Evolutionary conservation across 225 moss, liverwort and hornwort genomes (phyloP).

Genomic region (Climacium dendroides): DNA sequence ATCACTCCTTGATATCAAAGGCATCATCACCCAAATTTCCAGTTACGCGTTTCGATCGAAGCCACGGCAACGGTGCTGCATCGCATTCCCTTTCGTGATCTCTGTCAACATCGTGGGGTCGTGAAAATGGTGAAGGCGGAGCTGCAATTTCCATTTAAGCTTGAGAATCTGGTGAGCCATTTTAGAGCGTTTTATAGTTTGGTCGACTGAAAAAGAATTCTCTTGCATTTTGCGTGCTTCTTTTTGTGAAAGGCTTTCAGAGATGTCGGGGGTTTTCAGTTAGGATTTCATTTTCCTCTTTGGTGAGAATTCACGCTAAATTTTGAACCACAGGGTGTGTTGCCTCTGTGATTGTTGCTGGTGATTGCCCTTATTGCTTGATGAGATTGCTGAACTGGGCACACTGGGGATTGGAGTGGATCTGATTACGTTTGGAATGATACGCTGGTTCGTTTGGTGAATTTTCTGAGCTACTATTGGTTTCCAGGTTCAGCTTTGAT

Average conservation of each 20-base stretch:
- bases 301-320: neutral
- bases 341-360: neutral
- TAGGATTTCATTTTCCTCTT: neutral
- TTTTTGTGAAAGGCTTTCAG: neutral
- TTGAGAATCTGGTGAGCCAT: neutral
- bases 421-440: neutral
- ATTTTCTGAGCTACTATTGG: neutral
- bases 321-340: neutral
- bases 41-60: neutral
- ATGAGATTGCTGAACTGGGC: neutral
- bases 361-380: neutral
- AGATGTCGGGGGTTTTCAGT: neutral
- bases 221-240: neutral
- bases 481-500: neutral
- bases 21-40: too few relatives aligned
- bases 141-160: neutral
- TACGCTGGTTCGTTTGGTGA: neutral
- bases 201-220: neutral
- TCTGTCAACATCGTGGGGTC: neutral
- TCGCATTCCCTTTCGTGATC: neutral
- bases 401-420: neutral
- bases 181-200: neutral
- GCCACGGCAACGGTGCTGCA: neutral
- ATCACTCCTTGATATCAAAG: too few relatives aligned
- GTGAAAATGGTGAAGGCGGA: neutral